Conservation (phyloP, 148 eudicot genomes). For the Agrostemma githago region DNA sequence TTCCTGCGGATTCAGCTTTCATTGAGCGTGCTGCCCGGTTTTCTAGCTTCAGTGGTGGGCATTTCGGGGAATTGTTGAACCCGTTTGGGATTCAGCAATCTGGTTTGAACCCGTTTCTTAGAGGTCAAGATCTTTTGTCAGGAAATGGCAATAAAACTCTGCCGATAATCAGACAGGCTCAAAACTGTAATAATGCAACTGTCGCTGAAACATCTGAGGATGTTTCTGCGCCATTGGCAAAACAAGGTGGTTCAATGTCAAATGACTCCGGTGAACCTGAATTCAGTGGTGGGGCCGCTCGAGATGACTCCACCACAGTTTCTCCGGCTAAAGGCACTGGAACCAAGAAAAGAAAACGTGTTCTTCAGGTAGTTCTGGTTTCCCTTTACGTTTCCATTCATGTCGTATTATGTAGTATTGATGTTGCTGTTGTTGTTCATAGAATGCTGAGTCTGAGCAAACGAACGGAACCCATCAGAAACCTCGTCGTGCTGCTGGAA, state of each 20-base stretch:
- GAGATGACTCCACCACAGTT: slow-evolving; percentile 43
- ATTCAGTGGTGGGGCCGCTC: slow-evolving; percentile 42
- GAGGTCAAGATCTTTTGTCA: slow-evolving; percentile 40
- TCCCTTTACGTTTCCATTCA: background rate
- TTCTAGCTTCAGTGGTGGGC: slow-evolving; percentile 75
- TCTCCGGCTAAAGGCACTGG: slow-evolving; percentile 43
- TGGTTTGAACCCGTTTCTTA: slow-evolving; percentile 32
- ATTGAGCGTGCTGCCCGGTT: slow-evolving; percentile 92
- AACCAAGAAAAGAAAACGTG: slow-evolving; percentile 76
- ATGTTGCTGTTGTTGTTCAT: background rate
- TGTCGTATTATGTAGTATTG: background rate
- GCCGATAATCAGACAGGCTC: slow-evolving; percentile 34
- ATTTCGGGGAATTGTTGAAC: slow-evolving; percentile 56
- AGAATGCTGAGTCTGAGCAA: slow-evolving; percentile 55
- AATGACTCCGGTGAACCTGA: slow-evolving; percentile 66
- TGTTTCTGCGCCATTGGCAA: slow-evolving; percentile 32
- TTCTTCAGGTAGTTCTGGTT: slow-evolving; percentile 48
- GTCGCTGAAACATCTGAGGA: slow-evolving; percentile 42
- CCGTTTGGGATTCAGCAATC: slow-evolving; percentile 51
- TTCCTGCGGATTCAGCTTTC: slow-evolving; percentile 88
- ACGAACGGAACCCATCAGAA: slow-evolving; percentile 35
- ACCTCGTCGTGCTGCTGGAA: slow-evolving; percentile 36
- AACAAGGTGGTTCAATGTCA: slow-evolving; percentile 41
- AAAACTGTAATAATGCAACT: slow-evolving; percentile 35
- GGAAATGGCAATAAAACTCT: slow-evolving; percentile 32